These are phyloP conservation scores for Skeletonema menzelii DNA, from an alignment of 108 stramenopile genomes.

Conservation along the genomic window DNA sequence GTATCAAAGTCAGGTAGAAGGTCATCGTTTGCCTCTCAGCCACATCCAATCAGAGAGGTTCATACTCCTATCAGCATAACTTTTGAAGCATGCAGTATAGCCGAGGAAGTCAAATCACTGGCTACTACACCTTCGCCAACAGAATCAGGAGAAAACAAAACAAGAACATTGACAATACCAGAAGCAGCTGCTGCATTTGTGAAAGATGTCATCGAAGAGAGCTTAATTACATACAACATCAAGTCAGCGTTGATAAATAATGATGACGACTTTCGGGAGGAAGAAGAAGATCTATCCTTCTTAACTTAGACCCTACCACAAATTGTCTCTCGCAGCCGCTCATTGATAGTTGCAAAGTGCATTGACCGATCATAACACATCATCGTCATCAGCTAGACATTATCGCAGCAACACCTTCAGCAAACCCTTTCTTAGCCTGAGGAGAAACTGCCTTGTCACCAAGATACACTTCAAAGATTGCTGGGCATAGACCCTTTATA, in stretches of 20 bases:
- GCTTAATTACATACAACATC: constrained; percentile 7
- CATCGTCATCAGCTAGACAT: neutral
- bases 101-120: neutral
- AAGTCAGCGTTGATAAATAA: neutral
- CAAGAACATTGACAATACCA: constrained; percentile 6
- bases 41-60: neutral
- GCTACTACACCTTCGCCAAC: neutral
- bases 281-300: constrained; percentile 17
- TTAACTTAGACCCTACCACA: neutral
- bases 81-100: neutral
- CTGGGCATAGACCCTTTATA: constrained; percentile 27
- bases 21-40: neutral
- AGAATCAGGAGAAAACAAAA: neutral
- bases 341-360: too few species aligned
- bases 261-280: constrained; percentile 15
- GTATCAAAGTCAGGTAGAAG: neutral
- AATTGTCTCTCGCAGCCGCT: neutral
- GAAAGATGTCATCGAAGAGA: constrained; percentile 15
- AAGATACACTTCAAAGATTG: constrained; percentile 25
- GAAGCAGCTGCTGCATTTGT: constrained; percentile 13
- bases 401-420: constrained; percentile 11
- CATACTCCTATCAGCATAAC: neutral
- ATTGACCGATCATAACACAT: neutral
- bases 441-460: constrained; percentile 28
- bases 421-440: constrained; percentile 36